A percentile compares a stretch with the other conserved stretches of the same genome.
phyloP scores from a whole-genome alignment of 805 yeast genomes.

The Alloascoidea africana region DNA sequence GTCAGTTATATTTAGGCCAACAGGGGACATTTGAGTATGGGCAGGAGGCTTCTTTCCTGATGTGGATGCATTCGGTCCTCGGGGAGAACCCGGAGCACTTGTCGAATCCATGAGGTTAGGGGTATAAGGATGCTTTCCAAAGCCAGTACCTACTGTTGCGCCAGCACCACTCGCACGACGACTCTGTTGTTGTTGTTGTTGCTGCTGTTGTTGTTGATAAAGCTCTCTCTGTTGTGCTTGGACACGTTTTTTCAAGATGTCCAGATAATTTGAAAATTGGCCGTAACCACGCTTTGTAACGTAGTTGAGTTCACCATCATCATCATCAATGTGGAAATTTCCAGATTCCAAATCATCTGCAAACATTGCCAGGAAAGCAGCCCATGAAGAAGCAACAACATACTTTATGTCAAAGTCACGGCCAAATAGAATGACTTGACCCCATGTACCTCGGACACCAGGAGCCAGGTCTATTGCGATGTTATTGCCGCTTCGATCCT shows the following conservation, averaged over 20 bases:
- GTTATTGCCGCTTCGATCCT: slow-evolving; percentile 84
- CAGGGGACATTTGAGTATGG: not conserved
- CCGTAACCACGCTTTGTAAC: slow-evolving; percentile 45
- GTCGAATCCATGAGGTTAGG: too few relatives aligned
- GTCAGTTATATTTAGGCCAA: not conserved
- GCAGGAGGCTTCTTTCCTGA: slow-evolving; percentile 1
- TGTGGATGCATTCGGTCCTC: too few relatives aligned
- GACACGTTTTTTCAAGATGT: slow-evolving; percentile 31
- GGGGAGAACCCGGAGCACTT: too few relatives aligned
- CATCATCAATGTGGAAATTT: slow-evolving; percentile 56
- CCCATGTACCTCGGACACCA: slow-evolving; percentile 65
- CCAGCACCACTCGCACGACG: too few relatives aligned
- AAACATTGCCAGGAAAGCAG: slow-evolving; percentile 67
- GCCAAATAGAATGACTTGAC: slow-evolving; percentile 88
- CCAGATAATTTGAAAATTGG: slow-evolving; percentile 55
- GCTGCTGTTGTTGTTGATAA: too few relatives aligned
- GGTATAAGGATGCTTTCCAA: too few relatives aligned
- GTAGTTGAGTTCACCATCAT: slow-evolving; percentile 32
- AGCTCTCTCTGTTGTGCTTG: too few relatives aligned
- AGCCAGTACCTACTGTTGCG: too few relatives aligned
- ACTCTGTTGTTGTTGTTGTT: too few relatives aligned
- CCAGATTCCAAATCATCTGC: slow-evolving; percentile 84
- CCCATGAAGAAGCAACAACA: slow-evolving; percentile 79
- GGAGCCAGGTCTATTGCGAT: slow-evolving; percentile 83
- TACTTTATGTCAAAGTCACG: slow-evolving; percentile 87